These are phyloP conservation scores for Diaporthe citri DNA, from an alignment of 2,329 filamentous ascomycete genomes.

Conservation along the genomic window DNA sequence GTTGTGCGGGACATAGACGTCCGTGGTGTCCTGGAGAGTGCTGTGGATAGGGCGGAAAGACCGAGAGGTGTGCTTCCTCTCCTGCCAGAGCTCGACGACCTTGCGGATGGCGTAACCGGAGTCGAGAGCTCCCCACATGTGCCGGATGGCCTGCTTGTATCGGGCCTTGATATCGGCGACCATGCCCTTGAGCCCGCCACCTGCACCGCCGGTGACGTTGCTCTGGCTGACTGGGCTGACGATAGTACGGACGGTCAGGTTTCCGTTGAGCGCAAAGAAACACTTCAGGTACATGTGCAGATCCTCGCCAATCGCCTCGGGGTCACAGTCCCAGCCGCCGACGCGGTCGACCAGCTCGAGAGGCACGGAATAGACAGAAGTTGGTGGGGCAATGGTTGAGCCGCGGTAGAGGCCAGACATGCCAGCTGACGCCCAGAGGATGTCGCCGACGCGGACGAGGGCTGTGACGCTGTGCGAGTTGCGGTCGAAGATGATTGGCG, in stretches of 20 bases:
- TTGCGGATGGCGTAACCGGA: conserved; percentile 74
- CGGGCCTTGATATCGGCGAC: conserved; percentile 72
- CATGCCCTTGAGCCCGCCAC: conserved; percentile 65
- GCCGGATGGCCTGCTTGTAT: conserved; percentile 78
- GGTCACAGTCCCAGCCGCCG: conserved; percentile 78
- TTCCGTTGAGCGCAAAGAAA: conserved; percentile 80
- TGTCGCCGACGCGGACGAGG: conserved; percentile 77
- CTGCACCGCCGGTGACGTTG: conserved; percentile 74
- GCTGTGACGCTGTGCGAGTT: conserved; percentile 77
- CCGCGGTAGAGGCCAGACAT: conserved; percentile 76
- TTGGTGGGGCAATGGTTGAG: conserved; percentile 76
- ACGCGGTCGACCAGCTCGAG: conserved; percentile 76
- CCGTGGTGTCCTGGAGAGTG: conserved; percentile 58
- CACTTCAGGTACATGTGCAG: conserved; percentile 85
- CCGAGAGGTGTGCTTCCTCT: conserved; percentile 67
- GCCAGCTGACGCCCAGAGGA: conserved; percentile 79
- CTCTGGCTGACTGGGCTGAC: conserved; percentile 79
- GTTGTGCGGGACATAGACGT: conserved; percentile 62
- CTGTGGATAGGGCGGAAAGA: conserved; percentile 69
- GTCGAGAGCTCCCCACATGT: conserved; percentile 83
- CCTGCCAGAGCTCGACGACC: conserved; percentile 67
- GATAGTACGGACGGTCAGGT: conserved; percentile 73
- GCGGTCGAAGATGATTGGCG: conserved; percentile 80
- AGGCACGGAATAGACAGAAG: conserved; percentile 79
- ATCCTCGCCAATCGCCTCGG: conserved; percentile 81